Conservation (phyloP, 495 filamentous ascomycete species). For the Penicillium taxi region DNA sequence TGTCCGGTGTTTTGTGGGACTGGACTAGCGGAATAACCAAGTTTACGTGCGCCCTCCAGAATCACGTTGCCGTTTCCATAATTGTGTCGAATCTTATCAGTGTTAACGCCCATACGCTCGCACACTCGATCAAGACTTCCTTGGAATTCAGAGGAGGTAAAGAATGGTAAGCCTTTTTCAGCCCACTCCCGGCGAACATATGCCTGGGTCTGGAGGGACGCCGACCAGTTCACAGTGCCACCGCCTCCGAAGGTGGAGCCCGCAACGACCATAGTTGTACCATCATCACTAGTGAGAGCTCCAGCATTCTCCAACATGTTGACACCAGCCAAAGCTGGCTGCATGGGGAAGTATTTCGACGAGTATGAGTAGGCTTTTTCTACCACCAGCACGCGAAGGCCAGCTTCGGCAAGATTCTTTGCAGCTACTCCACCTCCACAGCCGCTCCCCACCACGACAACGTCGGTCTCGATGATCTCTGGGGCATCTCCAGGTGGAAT, state of each 20-base stretch:
- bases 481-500: constrained; percentile 37
- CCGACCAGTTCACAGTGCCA: constrained; percentile 83
- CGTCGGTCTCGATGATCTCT: constrained; percentile 64
- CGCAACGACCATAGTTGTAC: constrained; percentile 51
- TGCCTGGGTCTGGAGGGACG: constrained; percentile 70
- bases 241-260: constrained; percentile 80
- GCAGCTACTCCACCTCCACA: constrained; percentile 81
- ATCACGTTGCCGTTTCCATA: constrained; percentile 56
- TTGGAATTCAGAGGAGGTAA: constrained; percentile 69
- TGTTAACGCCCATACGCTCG: constrained; percentile 70
- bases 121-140: constrained; percentile 64
- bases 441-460: constrained; percentile 79
- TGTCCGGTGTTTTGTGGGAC: constrained; percentile 74
- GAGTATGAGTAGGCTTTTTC: constrained; percentile 75
- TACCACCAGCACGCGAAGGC: constrained; percentile 67
- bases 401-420: constrained; percentile 69
- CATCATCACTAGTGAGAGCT: constrained; percentile 52
- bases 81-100: constrained; percentile 61
- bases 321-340: constrained; percentile 41
- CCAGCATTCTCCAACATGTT: constrained; percentile 61
- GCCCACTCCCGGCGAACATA: constrained; percentile 83
- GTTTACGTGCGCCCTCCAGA: constrained; percentile 64
- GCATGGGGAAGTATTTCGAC: constrained; percentile 66
- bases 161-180: constrained; percentile 61
- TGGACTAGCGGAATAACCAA: constrained; percentile 62